Percentiles rank a stretch among this genome's conserved stretches.
Conservation (phyloP, 495 filamentous ascomycete species). For the Podospora pseudoanserina region DNA sequence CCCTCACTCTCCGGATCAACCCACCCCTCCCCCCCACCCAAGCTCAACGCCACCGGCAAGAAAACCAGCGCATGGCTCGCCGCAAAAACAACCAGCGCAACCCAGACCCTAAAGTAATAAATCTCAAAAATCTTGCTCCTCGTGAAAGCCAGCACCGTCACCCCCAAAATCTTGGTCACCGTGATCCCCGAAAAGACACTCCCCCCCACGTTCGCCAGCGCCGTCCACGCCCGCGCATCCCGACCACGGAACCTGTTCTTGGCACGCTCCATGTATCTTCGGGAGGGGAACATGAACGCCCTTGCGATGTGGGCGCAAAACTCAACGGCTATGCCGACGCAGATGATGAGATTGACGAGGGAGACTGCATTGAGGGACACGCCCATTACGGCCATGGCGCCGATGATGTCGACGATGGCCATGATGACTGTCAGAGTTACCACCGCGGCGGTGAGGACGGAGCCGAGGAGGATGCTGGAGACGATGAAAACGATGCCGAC, state of each 20-base stretch:
- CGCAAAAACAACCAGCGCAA: slow-evolving; percentile 85
- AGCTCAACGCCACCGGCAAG: slow-evolving; percentile 72
- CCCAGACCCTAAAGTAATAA: slow-evolving; percentile 97
- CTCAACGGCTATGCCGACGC: slow-evolving; percentile 91
- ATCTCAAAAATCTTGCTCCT: slow-evolving; percentile 98
- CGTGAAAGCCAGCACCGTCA: slow-evolving; percentile 89
- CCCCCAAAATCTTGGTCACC: slow-evolving; percentile 88
- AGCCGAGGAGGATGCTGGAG: slow-evolving; percentile 75
- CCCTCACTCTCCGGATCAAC: slow-evolving; percentile 78
- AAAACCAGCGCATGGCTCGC: slow-evolving; percentile 86
- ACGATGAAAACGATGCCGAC: slow-evolving; percentile 78
- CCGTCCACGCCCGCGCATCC: slow-evolving; percentile 85
- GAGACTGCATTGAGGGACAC: slow-evolving; percentile 96
- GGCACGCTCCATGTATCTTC: slow-evolving; percentile 69
- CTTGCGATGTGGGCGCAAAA: slow-evolving; percentile 97
- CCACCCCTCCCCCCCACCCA: slow-evolving; percentile 89
- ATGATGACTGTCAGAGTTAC: slow-evolving; percentile 83
- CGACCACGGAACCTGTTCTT: slow-evolving; percentile 64
- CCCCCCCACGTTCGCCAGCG: slow-evolving; percentile 86
- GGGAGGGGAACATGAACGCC: slow-evolving; percentile 89
- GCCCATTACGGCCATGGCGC: slow-evolving; percentile 81
- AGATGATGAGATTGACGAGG: slow-evolving; percentile 96
- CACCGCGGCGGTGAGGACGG: slow-evolving; percentile 72
- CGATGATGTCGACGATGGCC: slow-evolving; percentile 92
- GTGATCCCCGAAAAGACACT: slow-evolving; percentile 96